These are phyloP conservation scores for Hypomyces rosellus DNA, from an alignment of 2,329 filamentous ascomycete species.

Conservation along the genomic window DNA sequence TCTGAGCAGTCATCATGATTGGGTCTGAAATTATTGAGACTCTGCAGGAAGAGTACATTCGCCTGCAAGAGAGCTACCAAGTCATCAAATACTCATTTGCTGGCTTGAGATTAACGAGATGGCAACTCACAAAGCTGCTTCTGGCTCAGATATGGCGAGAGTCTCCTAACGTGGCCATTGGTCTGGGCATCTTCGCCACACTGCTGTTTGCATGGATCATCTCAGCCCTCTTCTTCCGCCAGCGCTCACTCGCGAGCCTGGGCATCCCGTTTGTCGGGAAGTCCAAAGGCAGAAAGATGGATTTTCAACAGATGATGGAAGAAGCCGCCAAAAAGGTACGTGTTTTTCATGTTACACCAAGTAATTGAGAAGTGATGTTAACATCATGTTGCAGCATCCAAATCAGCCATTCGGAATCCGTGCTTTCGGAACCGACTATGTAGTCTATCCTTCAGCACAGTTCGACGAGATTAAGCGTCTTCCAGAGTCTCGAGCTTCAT, in stretches of 20 bases:
- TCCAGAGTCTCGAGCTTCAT: background rate
- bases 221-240: background rate
- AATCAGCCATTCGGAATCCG: background rate
- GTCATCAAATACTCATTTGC: background rate
- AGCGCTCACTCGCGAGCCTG: background rate
- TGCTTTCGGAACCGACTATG: background rate
- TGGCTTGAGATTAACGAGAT: background rate
- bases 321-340: background rate
- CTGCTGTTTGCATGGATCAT: background rate
- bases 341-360: no score
- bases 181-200: background rate
- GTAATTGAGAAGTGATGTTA: no score
- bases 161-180: background rate
- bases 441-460: background rate
- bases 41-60: background rate
- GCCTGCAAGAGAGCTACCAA: background rate
- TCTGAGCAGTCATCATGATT: background rate
- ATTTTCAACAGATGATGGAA: background rate
- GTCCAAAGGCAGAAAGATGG: background rate
- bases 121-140: background rate
- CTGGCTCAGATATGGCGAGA: background rate
- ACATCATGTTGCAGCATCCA: background rate
- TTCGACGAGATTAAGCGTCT: conserved; percentile 5
- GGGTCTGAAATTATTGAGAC: background rate
- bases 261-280: background rate